Evolutionary conservation across 2,329 filamentous ascomycete species (phyloP).

Genomic region (Ophiostoma novo-ulmi): DNA sequence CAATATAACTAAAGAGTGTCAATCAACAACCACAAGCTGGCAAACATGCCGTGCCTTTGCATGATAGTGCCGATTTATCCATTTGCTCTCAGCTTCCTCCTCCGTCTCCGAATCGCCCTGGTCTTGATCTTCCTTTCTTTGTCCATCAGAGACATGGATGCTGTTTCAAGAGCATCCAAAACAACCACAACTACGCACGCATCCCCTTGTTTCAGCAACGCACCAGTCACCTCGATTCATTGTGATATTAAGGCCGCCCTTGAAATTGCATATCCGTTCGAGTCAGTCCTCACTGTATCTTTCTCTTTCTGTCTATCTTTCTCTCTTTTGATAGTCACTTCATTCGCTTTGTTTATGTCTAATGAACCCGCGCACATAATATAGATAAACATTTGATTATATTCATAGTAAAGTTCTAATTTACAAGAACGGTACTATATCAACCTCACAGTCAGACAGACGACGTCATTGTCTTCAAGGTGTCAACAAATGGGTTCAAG

Average conservation of each 20-base stretch:
- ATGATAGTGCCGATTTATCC: not conserved
- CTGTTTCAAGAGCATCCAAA: constrained; percentile 7
- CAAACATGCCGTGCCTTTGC: too few relatives aligned
- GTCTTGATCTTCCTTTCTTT: not conserved
- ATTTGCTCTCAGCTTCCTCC: not conserved
- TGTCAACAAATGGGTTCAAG: too few relatives aligned
- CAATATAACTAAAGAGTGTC: not conserved
- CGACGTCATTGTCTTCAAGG: too few relatives aligned
- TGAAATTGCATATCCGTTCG: not conserved
- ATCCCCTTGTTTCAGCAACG: not conserved
- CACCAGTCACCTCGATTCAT: not conserved
- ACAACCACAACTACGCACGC: constrained; percentile 1
- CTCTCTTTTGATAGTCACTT: not conserved
- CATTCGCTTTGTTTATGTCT: not conserved
- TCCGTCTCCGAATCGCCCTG: not conserved
- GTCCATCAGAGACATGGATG: not conserved
- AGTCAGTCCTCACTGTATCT: not conserved
- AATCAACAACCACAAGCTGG: not conserved
- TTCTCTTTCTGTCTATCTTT: too few relatives aligned
- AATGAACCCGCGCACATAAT: too few relatives aligned
- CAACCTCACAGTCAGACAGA: too few relatives aligned
- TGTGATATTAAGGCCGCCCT: not conserved
- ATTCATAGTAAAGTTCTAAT: too few relatives aligned
- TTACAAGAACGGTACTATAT: too few relatives aligned
- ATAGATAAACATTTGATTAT: too few relatives aligned